These are phyloP conservation scores for Hysterium pulicare DNA, from an alignment of 2,329 filamentous ascomycete genomes.

Conservation along the genomic window DNA sequence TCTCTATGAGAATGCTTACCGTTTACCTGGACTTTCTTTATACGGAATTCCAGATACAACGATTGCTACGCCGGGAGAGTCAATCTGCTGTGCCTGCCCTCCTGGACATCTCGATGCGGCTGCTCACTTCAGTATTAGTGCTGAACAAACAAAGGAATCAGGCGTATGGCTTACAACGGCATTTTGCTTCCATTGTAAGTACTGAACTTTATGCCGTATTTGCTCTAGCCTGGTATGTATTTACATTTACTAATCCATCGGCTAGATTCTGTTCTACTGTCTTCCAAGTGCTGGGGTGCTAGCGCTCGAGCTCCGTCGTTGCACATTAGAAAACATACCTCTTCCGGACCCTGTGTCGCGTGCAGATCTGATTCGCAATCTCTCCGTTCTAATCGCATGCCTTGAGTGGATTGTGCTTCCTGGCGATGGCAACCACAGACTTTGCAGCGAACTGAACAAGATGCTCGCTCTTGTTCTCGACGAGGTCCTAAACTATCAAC, in stretches of 20 bases:
- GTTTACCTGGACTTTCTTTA: slow-evolving; percentile 35
- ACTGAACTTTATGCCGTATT: neutral
- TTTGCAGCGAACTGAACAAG: slow-evolving; percentile 36
- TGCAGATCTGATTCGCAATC: slow-evolving; percentile 35
- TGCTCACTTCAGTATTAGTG: slow-evolving; percentile 28
- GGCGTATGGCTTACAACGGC: slow-evolving; percentile 26
- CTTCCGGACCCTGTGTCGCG: slow-evolving; percentile 28
- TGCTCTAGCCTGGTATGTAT: neutral
- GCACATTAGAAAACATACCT: slow-evolving; percentile 29
- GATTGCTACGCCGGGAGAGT: slow-evolving; percentile 30
- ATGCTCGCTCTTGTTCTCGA: slow-evolving; percentile 33
- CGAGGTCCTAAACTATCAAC: slow-evolving; percentile 35
- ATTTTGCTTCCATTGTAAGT: slow-evolving; percentile 25
- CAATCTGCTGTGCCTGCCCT: slow-evolving; percentile 29
- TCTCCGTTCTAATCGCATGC: slow-evolving; percentile 34
- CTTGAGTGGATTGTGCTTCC: slow-evolving; percentile 34
- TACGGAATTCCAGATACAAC: slow-evolving; percentile 31
- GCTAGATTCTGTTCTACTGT: slow-evolving; percentile 30
- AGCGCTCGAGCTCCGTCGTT: slow-evolving; percentile 31
- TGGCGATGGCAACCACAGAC: slow-evolving; percentile 33
- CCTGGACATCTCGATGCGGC: slow-evolving; percentile 30
- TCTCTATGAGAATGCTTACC: slow-evolving; percentile 25
- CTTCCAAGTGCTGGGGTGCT: slow-evolving; percentile 34
- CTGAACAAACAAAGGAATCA: slow-evolving; percentile 32
- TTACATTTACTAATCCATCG: neutral